A percentile compares a stretch with the other conserved stretches of the same genome.
These are phyloP conservation scores for Salix caprea DNA, from an alignment of 345 rosid genomes.

Conservation along the genomic window DNA sequence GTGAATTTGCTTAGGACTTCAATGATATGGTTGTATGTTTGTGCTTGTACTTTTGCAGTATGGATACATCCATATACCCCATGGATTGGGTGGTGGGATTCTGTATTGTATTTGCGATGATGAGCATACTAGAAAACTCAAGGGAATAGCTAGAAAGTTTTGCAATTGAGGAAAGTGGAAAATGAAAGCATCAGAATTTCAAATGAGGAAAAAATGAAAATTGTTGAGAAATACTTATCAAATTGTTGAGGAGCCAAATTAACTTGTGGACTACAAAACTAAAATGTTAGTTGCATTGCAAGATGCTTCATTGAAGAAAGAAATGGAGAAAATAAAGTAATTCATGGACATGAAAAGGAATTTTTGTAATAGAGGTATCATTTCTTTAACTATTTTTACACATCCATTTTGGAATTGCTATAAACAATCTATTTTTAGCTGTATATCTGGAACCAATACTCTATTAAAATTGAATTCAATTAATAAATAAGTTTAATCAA, in stretches of 20 bases:
- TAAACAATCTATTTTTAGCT: background rate
- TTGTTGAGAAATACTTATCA: background rate
- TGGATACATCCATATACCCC: background rate
- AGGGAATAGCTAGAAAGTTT: background rate
- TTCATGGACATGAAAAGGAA: background rate
- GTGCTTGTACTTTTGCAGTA: background rate
- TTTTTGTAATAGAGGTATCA: background rate
- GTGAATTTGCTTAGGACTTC: background rate
- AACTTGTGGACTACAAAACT: background rate
- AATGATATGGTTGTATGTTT: background rate
- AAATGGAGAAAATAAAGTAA: background rate
- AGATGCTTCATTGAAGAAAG: background rate
- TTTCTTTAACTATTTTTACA: background rate
- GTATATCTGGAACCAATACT: too few relatives aligned
- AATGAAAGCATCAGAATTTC: background rate
- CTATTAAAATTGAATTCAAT: too few relatives aligned
- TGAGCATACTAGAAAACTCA: background rate
- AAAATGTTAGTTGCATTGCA: background rate
- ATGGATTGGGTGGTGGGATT: background rate
- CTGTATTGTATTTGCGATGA: background rate
- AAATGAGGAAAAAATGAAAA: background rate
- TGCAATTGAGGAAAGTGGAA: background rate
- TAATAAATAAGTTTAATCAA: too few relatives aligned
- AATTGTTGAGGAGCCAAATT: background rate
- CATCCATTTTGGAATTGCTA: background rate